Evolutionary conservation across 108 stramenopile genomes (phyloP), one percentile per base, ranked within the genome.

Genomic region (Asterionellopsis glacialis): DNA sequence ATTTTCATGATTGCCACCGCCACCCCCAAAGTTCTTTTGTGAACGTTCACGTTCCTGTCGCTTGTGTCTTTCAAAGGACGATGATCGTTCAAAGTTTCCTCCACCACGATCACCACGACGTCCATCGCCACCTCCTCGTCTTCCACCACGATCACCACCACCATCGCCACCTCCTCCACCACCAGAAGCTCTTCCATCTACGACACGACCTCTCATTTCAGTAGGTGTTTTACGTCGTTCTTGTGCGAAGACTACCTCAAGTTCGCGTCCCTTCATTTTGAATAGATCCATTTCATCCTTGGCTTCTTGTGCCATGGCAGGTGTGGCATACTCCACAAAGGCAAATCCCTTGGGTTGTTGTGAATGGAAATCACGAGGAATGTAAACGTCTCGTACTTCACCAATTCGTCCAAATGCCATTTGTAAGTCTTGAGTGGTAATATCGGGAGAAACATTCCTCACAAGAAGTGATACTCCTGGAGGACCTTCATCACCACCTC

Each of bases 201-300:
- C 78, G 21, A 75, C 80, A 45, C 87, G 68, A 13, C 82, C 84
- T 51, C 83, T 68, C 91, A 93, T 93, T 68, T 93, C 87, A 60
- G 73, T 74, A 22, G 91, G 88, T 19, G 86, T 90, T 79, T 93
- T 93, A 53, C 91, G 76, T 51, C 85, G 84, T 61, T 93, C 91
- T 64, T 93, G 91, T 0, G 91, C 91, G 76, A 86, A 93, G 15
- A 93, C 88, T 6, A 93, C 91, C 69, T 93, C 91, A 41, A 93
- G 66, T 70, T 90, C 88, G 33, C 84, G 61, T 41, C 91, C 91
- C 70, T 86, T 85, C 50, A 93, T 81, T 24, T 77, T 52, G 59
- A 93, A 93, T 40, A 77, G 82, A 72, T 93, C 84, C 91, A 93
- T 93, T 64, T 93, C 91, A 52, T 90, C 88, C 39, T 84, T 63